phyloP scores from a whole-genome alignment of 1,284 basidiomycete species.

The Trichosporon faecale region DNA sequence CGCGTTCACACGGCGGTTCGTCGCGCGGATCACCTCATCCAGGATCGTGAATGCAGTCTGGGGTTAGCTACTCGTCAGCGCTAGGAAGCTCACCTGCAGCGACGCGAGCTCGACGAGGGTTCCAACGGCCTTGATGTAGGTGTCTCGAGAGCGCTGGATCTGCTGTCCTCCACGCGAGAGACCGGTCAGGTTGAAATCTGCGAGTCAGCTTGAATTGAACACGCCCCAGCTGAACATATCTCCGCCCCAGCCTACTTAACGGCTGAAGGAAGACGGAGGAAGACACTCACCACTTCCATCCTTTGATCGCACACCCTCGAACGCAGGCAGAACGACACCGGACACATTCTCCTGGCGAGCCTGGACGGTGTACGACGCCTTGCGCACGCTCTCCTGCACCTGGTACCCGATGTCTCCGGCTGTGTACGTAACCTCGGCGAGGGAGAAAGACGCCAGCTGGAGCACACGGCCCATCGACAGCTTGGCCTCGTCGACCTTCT shows the following conservation, averaged over 20 bases:
- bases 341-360: slow-evolving; percentile 98
- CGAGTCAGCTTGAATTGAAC: slow-evolving; percentile 1
- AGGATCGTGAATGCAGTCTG: slow-evolving; percentile 98
- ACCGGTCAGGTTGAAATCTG: slow-evolving; percentile 97
- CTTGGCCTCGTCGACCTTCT: slow-evolving; percentile 96
- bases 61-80: neutral
- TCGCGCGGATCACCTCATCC: slow-evolving; percentile 97
- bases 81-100: slow-evolving; percentile 55
- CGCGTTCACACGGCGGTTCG: slow-evolving; percentile 96
- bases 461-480: slow-evolving; percentile 98
- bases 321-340: slow-evolving; percentile 93
- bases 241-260: too few species aligned
- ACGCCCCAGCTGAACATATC: neutral
- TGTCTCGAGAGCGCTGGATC: slow-evolving; percentile 86
- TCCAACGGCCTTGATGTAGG: slow-evolving; percentile 94
- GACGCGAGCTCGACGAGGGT: slow-evolving; percentile 96
- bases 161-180: slow-evolving; percentile 96
- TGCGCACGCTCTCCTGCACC: slow-evolving; percentile 64
- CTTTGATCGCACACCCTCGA: slow-evolving; percentile 77
- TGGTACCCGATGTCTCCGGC: slow-evolving; percentile 97
- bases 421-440: slow-evolving; percentile 97
- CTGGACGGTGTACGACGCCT: slow-evolving; percentile 86
- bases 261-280: neutral
- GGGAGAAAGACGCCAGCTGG: slow-evolving; percentile 96
- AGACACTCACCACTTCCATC: slow-evolving; percentile 66